Conservation (phyloP, 2,329 filamentous ascomycete genomes). For the Aspergillus awamori region DNA sequence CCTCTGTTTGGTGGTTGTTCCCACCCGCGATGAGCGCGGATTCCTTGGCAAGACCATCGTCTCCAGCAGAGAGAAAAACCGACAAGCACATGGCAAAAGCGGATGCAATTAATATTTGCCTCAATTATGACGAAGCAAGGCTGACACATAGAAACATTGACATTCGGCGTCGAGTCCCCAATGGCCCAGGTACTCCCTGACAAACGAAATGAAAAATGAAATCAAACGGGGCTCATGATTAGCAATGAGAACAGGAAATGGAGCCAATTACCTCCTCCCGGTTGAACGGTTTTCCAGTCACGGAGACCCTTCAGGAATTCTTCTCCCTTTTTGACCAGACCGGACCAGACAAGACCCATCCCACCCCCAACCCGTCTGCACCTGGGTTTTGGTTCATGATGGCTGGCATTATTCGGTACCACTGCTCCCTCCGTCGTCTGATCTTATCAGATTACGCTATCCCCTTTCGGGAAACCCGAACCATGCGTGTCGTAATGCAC, state of each 20-base stretch:
- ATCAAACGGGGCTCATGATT: background rate
- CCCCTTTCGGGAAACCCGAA: constrained; percentile 15
- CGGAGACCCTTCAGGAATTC: background rate
- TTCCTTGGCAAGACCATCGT: background rate
- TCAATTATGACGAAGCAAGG: background rate
- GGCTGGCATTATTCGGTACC: constrained; percentile 10
- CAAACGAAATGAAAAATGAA: background rate
- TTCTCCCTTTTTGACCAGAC: background rate
- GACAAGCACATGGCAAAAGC: background rate
- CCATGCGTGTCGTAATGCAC: constrained; percentile 14
- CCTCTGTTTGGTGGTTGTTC: constrained; percentile 3
- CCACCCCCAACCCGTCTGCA: background rate
- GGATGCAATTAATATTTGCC: background rate
- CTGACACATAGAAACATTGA: constrained; percentile 9
- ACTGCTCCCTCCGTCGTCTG: constrained; percentile 20
- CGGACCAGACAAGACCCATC: background rate
- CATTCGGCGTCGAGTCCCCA: background rate
- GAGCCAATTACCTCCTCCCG: background rate
- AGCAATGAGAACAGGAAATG: background rate
- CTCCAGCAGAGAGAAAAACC: background rate
- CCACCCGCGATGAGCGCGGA: constrained; percentile 13
- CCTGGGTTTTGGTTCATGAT: background rate
- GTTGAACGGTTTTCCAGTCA: background rate
- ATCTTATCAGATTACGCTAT: constrained; percentile 33
- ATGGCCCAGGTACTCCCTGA: background rate